These are phyloP conservation scores for Emmonsia crescens DNA, from an alignment of 2,329 filamentous ascomycete species.

Conservation along the genomic window DNA sequence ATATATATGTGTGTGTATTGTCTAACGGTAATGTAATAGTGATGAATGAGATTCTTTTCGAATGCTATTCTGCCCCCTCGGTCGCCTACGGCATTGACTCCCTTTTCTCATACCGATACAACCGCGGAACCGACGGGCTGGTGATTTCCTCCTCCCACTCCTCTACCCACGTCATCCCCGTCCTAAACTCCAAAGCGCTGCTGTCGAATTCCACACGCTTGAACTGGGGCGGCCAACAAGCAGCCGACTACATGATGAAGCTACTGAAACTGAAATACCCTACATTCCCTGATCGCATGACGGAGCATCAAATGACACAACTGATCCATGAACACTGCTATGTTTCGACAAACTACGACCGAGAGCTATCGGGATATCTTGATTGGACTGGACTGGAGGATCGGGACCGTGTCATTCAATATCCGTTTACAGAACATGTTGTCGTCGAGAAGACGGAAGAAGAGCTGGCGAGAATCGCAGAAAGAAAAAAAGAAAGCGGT, in stretches of 20 bases:
- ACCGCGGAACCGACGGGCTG: conserved; percentile 74
- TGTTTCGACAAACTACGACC: conserved; percentile 70
- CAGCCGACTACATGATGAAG: conserved; percentile 82
- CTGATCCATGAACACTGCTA: conserved; percentile 86
- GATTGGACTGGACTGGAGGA: conserved; percentile 91
- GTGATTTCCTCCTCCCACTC: conserved; percentile 89
- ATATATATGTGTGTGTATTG: not conserved
- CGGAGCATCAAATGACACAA: conserved; percentile 73
- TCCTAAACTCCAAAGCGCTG: conserved; percentile 74
- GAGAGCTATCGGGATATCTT: conserved; percentile 63
- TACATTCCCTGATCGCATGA: conserved; percentile 75
- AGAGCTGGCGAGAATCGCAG: conserved; percentile 78
- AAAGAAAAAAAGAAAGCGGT: conserved; percentile 90
- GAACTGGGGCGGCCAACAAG: conserved; percentile 90
- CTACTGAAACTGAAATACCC: conserved; percentile 87
- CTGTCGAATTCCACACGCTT: conserved; percentile 76
- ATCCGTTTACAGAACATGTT: conserved; percentile 85
- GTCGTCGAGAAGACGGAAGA: conserved; percentile 87
- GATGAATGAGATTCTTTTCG: conserved; percentile 96
- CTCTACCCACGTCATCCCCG: conserved; percentile 88
- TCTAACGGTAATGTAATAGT: conserved; percentile 44
- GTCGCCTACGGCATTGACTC: conserved; percentile 93
- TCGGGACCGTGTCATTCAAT: conserved; percentile 78
- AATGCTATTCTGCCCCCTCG: conserved; percentile 84
- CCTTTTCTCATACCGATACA: conserved; percentile 89